Base-by-base conservation (phyloP, 2,329 filamentous ascomycete species). In the Polychaeton citri region DNA sequence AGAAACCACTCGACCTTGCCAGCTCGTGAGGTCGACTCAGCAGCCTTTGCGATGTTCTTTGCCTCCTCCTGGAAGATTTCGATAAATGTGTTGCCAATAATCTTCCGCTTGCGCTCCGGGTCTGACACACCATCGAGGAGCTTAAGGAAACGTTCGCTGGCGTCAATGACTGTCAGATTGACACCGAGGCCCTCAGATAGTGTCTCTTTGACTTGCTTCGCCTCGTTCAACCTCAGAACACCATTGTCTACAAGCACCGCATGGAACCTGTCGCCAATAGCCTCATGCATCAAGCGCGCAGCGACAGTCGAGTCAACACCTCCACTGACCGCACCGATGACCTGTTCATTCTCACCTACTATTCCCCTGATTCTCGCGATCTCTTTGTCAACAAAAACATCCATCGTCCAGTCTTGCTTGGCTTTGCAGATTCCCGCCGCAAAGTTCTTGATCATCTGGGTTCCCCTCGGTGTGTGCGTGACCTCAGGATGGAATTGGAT, bases 401-500 rank as follows among this genome's bases (percentile, higher is more conserved):
- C 68, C 87, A 95, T 95, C 3, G 71, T 78, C 88, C 88, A 96
- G 54, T 84, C 73, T 39, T 76, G 71, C 40, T 69, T 62, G 3
- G 81, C 84, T 19, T 74, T 71, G 60, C 87, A 96, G 44, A 96
- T 92, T 15, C 72, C 68, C 39, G 93, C 70, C 9, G 76, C 77
- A 53, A 95, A 96, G 68, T 96, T 96, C 54, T 71, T 63, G 31
- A 95, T 67, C 4, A 94, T 54, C 19, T 80, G 65, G 7, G 57
- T 79, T 21, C 87, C 86, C 38, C 71, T 66, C 6, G 73, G 69
- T 0, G 81, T 86, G 53, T 84, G 76, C 10, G 72, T 78, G 37
- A 94, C 72, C 57, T 95, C 87, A 1, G 87, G 86, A 59, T 94
- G 87, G 58, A 94, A 88, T 55, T 95, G 87, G 32, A 94, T 73